These are phyloP conservation scores for Yarrowia sp. DNA, from an alignment of 805 yeast species.

Conservation along the genomic window DNA sequence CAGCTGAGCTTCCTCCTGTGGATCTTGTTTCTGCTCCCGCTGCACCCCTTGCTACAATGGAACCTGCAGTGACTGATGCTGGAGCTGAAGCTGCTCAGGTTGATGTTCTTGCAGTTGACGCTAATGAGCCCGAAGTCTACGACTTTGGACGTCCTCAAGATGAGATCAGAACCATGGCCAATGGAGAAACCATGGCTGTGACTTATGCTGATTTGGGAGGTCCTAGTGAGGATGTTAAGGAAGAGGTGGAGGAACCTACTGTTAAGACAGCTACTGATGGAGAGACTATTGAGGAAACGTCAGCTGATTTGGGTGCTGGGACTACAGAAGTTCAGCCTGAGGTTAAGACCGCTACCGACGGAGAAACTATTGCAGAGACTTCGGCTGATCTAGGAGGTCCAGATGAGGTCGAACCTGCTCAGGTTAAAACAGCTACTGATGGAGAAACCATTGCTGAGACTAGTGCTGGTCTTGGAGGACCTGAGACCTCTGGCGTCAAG, in stretches of 20 bases:
- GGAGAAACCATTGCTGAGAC: not conserved
- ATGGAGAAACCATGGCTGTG: slow-evolving; percentile 1
- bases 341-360: not conserved
- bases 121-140: not conserved
- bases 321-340: no score
- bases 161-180: not conserved
- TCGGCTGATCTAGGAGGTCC: not conserved
- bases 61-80: not conserved
- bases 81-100: slow-evolving; percentile 10
- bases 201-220: not conserved
- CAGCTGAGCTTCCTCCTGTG: not conserved
- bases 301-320: not conserved
- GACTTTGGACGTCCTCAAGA: not conserved
- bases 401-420: not conserved
- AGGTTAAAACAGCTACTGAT: not conserved
- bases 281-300: not conserved
- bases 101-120: not conserved
- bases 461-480: not conserved
- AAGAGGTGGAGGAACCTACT: not conserved
- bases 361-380: not conserved
- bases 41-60: not conserved
- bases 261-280: not conserved
- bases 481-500: not conserved
- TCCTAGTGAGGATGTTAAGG: not conserved
- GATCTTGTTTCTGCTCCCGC: no score